Conservation (phyloP, 2,329 filamentous ascomycete species). For the Calonectria hongkongensis region DNA sequence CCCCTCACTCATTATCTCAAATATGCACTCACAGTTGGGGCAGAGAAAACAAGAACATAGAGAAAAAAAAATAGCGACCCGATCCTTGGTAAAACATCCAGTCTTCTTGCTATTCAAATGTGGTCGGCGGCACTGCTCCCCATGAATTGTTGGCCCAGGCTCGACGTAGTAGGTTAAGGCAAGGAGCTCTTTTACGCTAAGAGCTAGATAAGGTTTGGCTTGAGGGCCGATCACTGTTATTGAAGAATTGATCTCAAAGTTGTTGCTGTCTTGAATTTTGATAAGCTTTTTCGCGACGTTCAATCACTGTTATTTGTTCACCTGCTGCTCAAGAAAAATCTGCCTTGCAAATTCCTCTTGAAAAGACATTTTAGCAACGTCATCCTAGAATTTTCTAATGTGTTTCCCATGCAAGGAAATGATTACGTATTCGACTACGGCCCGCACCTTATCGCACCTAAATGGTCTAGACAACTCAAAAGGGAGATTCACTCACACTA, state of each 20-base stretch:
- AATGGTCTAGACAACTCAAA: neutral
- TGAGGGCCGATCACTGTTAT: neutral
- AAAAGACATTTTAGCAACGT: too few relatives aligned
- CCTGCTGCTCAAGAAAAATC: neutral
- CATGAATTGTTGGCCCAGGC: neutral
- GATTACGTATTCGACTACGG: neutral
- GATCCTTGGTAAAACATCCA: neutral
- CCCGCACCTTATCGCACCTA: neutral
- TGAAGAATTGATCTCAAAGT: conserved; percentile 22
- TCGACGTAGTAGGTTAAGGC: neutral
- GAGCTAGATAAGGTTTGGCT: conserved; percentile 4
- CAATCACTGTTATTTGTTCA: neutral
- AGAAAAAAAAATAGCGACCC: too few relatives aligned
- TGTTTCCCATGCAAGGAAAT: neutral
- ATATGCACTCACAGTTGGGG: neutral
- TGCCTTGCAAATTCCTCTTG: too few relatives aligned
- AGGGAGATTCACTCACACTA: neutral
- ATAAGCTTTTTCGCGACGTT: neutral
- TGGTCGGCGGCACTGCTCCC: too few relatives aligned
- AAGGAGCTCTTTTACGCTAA: neutral
- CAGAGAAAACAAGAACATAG: too few relatives aligned
- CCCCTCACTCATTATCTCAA: neutral
- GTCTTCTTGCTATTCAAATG: neutral
- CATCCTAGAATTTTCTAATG: too few relatives aligned
- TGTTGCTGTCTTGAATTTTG: neutral